Evolutionary conservation across 768 basidiomycete genomes (phyloP), one percentile per base, ranked within the genome.

Genomic region (Lepiota venenata): DNA sequence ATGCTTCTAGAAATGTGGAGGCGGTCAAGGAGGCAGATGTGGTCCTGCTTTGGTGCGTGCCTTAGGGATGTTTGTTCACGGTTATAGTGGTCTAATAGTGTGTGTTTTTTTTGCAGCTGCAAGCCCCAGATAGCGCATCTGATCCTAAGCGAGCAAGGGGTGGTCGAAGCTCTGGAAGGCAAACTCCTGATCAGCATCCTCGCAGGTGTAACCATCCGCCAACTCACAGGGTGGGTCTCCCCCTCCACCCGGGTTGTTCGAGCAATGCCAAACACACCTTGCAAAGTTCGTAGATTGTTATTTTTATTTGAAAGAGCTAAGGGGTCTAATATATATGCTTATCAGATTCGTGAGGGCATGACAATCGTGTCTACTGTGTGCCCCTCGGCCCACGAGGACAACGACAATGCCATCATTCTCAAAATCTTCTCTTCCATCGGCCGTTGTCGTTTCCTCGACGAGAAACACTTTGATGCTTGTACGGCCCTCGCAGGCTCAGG

Each of bases 231-330:
- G 4, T 89, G 88, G 88, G 90, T 94, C 29, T 73, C 74, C 21
- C 77, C 86, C 2, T 77, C 76, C n/a, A 93, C 92, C 40, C 85
- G 82, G 61, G 88, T 98, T 56, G 85, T 98, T 56, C 86, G 97
- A 53, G 91, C 93, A 10, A 99, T 99, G 97, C 95, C 97, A 59
- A 99, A 99, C 66, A 98, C 96, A 2, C 94, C 97, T 16, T 93
- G 91, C 74, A 91, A 91, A 69, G 96, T 94, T 57, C 55, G 81
- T 21, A n/a, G 21, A 32, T 52, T 36, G n/a, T n/a, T 27, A 3
- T 29, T 41, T 14, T 16, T 41, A 11, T 16, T 20, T 8, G 18
- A 36, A 36, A 21, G 41, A 18, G 4, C n/a, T 36, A 16, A 47
- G 6, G 20, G 21, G 22, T 38, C 37, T 4, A 32, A 32, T 8